These are phyloP conservation scores for Fraxinus xanthoxyloides DNA, from an alignment of 305 asterid genomes.

Conservation along the genomic window DNA sequence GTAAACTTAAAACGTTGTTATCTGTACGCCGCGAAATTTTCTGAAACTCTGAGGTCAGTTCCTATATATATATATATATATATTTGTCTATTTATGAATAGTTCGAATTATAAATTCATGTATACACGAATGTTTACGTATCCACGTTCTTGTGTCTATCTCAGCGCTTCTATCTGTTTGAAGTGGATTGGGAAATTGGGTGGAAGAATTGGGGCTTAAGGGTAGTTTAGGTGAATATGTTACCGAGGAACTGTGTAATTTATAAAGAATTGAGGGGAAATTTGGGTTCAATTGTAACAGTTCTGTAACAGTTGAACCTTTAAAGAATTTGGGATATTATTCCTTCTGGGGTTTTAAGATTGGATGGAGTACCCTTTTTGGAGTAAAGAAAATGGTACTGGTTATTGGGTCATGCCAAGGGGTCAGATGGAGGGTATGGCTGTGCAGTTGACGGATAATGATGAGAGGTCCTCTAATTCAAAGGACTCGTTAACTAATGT, in stretches of 20 bases:
- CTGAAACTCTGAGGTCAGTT: constrained; percentile 7
- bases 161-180: neutral
- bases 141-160: neutral
- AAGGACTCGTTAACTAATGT: constrained; percentile 24
- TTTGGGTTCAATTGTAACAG: constrained; percentile 12
- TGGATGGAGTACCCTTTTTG: constrained; percentile 48
- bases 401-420: constrained; percentile 36
- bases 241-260: constrained; percentile 11
- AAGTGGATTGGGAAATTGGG: neutral
- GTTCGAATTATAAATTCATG: neutral
- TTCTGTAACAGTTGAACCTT: constrained; percentile 22
- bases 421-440: constrained; percentile 41
- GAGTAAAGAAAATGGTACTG: constrained; percentile 34
- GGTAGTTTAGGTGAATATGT: constrained; percentile 26
- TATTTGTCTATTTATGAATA: neutral
- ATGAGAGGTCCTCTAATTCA: constrained; percentile 29
- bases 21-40: neutral
- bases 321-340: neutral
- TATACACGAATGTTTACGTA: neutral
- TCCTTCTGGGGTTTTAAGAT: constrained; percentile 20
- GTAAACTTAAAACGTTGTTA: neutral
- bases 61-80: neutral
- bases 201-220: neutral
- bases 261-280: constrained; percentile 22
- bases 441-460: constrained; percentile 31